These are phyloP conservation scores for Penicillium freii DNA, from an alignment of 2,329 filamentous ascomycete species.

Conservation along the genomic window DNA sequence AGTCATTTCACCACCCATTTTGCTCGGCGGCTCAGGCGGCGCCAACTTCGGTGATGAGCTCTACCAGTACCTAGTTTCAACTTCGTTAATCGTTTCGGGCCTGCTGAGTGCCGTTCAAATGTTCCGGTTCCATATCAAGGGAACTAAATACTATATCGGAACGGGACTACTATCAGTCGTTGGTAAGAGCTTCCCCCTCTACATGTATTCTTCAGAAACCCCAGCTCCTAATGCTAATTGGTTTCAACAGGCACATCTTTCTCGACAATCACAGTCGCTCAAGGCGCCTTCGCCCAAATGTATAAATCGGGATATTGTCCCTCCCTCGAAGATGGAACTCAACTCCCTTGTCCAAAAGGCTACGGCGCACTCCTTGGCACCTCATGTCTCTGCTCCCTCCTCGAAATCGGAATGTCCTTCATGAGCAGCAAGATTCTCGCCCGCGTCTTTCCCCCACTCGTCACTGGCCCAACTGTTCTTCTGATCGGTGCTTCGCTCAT, in stretches of 20 bases:
- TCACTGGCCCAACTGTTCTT: constrained; percentile 66
- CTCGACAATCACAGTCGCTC: constrained; percentile 63
- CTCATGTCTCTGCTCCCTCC: constrained; percentile 45
- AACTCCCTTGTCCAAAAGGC: constrained; percentile 62
- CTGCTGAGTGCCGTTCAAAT: constrained; percentile 66
- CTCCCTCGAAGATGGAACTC: constrained; percentile 53
- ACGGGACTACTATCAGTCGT: constrained; percentile 68
- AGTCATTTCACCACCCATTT: constrained; percentile 64
- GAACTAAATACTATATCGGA: constrained; percentile 62
- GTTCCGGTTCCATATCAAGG: constrained; percentile 61
- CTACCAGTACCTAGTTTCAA: constrained; percentile 66
- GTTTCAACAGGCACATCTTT: constrained; percentile 56
- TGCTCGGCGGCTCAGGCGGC: constrained; percentile 55
- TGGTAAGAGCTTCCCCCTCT: constrained; percentile 30
- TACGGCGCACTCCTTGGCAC: constrained; percentile 66
- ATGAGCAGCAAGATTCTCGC: constrained; percentile 59
- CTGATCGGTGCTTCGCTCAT: constrained; percentile 67
- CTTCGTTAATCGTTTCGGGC: constrained; percentile 66
- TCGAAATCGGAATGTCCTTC: constrained; percentile 66
- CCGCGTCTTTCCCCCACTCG: constrained; percentile 65
- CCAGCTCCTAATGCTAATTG: background rate
- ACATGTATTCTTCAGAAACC: background rate
- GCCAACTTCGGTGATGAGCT: constrained; percentile 57
- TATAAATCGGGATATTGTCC: constrained; percentile 65
- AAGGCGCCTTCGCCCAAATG: constrained; percentile 61